phyloP scores from a whole-genome alignment of 352 stramenopile species.

The Globisporangium cederbergense region DNA sequence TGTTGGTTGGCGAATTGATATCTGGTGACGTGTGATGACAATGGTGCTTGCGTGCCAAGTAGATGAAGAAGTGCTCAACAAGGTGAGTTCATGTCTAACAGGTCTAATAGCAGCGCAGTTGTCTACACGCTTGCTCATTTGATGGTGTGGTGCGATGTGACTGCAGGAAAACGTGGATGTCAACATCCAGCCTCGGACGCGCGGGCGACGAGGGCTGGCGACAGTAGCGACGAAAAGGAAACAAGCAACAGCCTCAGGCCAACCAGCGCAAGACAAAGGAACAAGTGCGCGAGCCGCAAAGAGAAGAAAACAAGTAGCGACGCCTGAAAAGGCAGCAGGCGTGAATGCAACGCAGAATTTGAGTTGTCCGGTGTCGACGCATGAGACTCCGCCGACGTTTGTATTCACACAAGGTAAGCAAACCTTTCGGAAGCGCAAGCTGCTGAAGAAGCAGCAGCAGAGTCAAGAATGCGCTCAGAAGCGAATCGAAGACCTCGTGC shows the following conservation, averaged over 20 bases:
- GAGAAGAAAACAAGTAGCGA: conserved; percentile 1
- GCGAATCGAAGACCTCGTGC: conserved; percentile 52
- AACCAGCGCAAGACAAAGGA: background rate
- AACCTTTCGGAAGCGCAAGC: conserved; percentile 41
- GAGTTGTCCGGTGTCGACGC: conserved; percentile 11
- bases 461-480: conserved; percentile 42
- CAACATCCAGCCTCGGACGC: conserved; percentile 7
- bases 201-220: background rate
- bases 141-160: background rate
- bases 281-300: background rate
- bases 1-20: background rate
- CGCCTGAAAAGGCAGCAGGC: background rate
- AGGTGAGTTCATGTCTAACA: background rate
- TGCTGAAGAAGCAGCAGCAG: conserved; percentile 20
- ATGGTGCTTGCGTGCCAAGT: background rate
- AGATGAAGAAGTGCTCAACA: background rate
- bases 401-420: conserved; percentile 42
- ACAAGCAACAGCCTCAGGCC: background rate
- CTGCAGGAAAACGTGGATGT: conserved; percentile 11
- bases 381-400: conserved; percentile 57
- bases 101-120: background rate
- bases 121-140: background rate
- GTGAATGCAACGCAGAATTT: conserved; percentile 8
- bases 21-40: background rate
- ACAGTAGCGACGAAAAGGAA: background rate